These are phyloP conservation scores for Tulasnella sp. DNA, from an alignment of 768 basidiomycete species.

Conservation along the genomic window DNA sequence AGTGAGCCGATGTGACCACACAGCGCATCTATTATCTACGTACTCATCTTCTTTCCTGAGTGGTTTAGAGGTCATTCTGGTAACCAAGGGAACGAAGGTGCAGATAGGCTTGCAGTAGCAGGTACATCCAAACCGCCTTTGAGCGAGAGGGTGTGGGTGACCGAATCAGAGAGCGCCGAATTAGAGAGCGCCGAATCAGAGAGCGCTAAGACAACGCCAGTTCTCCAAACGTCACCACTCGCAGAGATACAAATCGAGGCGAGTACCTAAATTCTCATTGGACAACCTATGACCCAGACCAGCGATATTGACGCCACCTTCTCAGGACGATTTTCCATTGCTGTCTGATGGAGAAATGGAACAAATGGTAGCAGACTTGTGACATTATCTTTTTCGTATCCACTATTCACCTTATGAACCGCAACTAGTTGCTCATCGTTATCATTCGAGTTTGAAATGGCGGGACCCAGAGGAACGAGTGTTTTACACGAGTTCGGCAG, in stretches of 20 bases:
- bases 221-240: not conserved
- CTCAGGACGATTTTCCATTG: not conserved
- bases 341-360: not conserved
- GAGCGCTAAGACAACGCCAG: not conserved
- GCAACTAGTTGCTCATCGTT: no score
- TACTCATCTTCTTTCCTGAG: not conserved
- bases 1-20: conserved; percentile 19
- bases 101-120: conserved; percentile 59
- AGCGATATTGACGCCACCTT: not conserved
- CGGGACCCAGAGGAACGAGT: no score
- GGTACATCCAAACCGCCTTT: conserved; percentile 29
- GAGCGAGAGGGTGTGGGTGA: conserved; percentile 11
- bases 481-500: no score
- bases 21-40: not conserved
- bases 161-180: not conserved
- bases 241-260: not conserved
- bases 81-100: conserved; percentile 73
- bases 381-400: no score
- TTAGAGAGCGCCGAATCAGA: not conserved
- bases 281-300: not conserved
- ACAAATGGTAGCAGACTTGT: not conserved
- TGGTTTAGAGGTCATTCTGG: conserved; percentile 54
- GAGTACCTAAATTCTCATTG: not conserved
- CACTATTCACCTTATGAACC: no score
- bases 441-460: no score